Evolutionary conservation across 352 stramenopile species (phyloP).

Genomic region (Pythium apleroticum): DNA sequence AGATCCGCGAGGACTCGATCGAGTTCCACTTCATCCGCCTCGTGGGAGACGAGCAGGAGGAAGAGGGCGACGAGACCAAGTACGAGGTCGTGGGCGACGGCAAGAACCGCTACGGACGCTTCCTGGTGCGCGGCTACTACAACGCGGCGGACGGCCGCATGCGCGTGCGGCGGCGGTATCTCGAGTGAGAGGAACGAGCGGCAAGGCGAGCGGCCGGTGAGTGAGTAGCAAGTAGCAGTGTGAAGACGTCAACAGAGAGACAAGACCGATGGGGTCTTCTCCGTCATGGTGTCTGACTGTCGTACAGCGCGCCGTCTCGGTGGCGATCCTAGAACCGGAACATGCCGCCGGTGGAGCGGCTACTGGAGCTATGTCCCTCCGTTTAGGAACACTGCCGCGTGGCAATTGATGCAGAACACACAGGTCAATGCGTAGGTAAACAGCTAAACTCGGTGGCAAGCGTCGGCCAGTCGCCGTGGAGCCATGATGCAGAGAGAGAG

Average conservation of each 20-base stretch:
- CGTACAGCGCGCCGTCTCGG: neutral
- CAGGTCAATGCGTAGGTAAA: neutral
- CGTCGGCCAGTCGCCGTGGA: neutral
- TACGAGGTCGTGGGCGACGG: conserved; percentile 70
- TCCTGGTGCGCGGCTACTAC: conserved; percentile 67
- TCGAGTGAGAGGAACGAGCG: conserved; percentile 37
- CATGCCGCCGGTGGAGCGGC: neutral
- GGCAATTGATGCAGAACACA: neutral
- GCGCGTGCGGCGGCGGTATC: conserved; percentile 56
- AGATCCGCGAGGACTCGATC: conserved; percentile 61
- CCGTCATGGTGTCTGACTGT: too few relatives aligned
- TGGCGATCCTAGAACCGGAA: conserved; percentile 3
- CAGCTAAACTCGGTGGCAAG: neutral
- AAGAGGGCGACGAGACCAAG: conserved; percentile 30
- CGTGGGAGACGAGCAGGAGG: conserved; percentile 21
- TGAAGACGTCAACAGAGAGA: neutral
- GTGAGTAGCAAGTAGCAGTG: neutral
- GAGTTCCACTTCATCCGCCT: conserved; percentile 68
- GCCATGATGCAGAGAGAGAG: too few relatives aligned
- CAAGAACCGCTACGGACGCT: conserved; percentile 64
- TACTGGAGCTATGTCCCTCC: neutral
- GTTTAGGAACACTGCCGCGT: neutral
- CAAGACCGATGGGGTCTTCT: too few relatives aligned
- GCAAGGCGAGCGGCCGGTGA: neutral
- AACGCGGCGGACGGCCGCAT: conserved; percentile 47